Conservation (phyloP, 176 grass and related monocot genomes). For the Oryza meyeriana region DNA sequence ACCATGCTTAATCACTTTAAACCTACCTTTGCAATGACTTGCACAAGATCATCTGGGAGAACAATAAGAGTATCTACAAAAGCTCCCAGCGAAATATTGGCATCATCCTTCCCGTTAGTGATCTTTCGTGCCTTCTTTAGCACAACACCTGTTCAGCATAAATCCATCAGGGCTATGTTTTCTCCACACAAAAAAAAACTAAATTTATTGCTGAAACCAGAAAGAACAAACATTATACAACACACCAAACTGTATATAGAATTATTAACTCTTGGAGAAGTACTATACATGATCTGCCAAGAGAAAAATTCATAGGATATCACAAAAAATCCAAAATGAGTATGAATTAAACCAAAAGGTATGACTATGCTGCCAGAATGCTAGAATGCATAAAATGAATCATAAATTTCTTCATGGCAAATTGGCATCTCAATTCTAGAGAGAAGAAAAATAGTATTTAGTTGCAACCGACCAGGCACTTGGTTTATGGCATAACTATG, state of each 20-base stretch:
- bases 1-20: background rate
- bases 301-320: background rate
- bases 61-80: slow-evolving; percentile 81
- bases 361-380: background rate
- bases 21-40: slow-evolving; percentile 85
- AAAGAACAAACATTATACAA: background rate
- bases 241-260: background rate
- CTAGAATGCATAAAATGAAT: background rate
- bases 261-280: background rate
- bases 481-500: background rate
- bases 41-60: slow-evolving; percentile 70
- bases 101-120: slow-evolving; percentile 47
- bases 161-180: slow-evolving; percentile 27
- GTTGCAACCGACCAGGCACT: background rate
- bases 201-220: background rate
- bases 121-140: slow-evolving; percentile 92
- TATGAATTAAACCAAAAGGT: background rate
- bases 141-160: slow-evolving; percentile 66
- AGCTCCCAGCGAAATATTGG: slow-evolving; percentile 67
- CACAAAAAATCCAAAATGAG: background rate
- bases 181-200: background rate
- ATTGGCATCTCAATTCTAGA: background rate
- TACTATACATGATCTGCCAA: background rate
- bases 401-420: background rate
- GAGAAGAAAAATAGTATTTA: background rate